These are phyloP conservation scores for Chaetothyriales sp. DNA, from an alignment of 2,329 filamentous ascomycete species.

Conservation along the genomic window DNA sequence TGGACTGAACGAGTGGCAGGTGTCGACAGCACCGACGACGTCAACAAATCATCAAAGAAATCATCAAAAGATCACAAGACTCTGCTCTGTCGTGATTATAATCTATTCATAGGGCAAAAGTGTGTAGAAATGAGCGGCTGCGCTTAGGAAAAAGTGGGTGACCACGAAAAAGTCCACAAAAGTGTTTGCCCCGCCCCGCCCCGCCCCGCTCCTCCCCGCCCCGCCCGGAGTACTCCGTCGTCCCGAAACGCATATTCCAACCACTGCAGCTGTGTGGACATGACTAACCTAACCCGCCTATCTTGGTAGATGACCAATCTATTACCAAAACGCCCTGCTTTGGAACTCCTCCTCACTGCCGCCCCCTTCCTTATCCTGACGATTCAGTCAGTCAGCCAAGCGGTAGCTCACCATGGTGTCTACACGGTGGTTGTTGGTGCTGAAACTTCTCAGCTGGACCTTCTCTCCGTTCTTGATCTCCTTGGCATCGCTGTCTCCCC, in stretches of 20 bases:
- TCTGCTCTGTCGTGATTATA: no score
- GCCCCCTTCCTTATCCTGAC: not conserved
- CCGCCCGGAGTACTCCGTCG: not conserved
- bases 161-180: not conserved
- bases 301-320: not conserved
- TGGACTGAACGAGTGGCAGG: not conserved
- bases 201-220: not conserved
- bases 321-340: not conserved
- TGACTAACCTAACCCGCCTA: not conserved
- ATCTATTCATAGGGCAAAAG: no score
- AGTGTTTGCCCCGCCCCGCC: not conserved
- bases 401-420: conserved; percentile 94
- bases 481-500: conserved; percentile 96
- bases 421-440: conserved; percentile 83
- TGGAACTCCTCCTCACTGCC: conserved; percentile 4
- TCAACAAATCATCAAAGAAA: not conserved
- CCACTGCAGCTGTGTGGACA: not conserved
- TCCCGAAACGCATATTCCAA: not conserved
- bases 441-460: conserved; percentile 90
- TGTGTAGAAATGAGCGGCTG: no score
- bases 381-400: conserved; percentile 30
- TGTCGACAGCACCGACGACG: not conserved
- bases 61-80: not conserved
- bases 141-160: no score
- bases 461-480: conserved; percentile 91